These are phyloP conservation scores for Odontarrhena argentea DNA, from an alignment of 345 rosid species.

Conservation along the genomic window DNA sequence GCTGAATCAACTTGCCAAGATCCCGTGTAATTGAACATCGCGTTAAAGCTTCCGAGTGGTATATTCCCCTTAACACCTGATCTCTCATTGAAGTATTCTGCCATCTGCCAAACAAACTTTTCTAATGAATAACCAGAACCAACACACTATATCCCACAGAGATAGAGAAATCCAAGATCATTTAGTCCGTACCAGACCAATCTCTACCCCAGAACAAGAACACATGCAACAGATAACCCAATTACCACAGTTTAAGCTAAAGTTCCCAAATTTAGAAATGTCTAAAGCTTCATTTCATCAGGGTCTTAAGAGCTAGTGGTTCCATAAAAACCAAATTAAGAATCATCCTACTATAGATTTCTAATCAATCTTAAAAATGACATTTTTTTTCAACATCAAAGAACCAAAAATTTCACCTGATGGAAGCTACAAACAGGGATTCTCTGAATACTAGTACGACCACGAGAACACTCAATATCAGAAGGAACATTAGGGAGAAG, in stretches of 20 bases:
- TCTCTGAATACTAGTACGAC: slow-evolving; percentile 48
- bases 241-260: slow-evolving; percentile 12
- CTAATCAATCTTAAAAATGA: slow-evolving; percentile 22
- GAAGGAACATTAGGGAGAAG: slow-evolving; percentile 59
- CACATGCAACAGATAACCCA: background rate
- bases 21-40: slow-evolving; percentile 97
- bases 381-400: slow-evolving; percentile 18
- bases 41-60: slow-evolving; percentile 95
- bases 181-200: background rate
- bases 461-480: slow-evolving; percentile 65
- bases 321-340: slow-evolving; percentile 27
- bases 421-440: slow-evolving; percentile 71
- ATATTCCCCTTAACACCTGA: slow-evolving; percentile 72
- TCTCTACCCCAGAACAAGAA: background rate
- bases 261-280: slow-evolving; percentile 30
- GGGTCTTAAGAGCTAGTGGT: slow-evolving; percentile 15
- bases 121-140: background rate
- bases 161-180: slow-evolving; percentile 8
- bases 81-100: slow-evolving; percentile 65
- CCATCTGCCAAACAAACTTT: slow-evolving; percentile 58
- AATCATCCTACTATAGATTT: slow-evolving; percentile 10
- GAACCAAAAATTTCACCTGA: slow-evolving; percentile 50
- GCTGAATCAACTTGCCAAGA: slow-evolving; percentile 94
- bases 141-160: background rate
- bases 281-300: background rate